A percentile compares a stretch with the other conserved stretches of the same genome.
Evolutionary conservation across 768 basidiomycete genomes (phyloP).

Genomic region (Hericium alpestre): DNA sequence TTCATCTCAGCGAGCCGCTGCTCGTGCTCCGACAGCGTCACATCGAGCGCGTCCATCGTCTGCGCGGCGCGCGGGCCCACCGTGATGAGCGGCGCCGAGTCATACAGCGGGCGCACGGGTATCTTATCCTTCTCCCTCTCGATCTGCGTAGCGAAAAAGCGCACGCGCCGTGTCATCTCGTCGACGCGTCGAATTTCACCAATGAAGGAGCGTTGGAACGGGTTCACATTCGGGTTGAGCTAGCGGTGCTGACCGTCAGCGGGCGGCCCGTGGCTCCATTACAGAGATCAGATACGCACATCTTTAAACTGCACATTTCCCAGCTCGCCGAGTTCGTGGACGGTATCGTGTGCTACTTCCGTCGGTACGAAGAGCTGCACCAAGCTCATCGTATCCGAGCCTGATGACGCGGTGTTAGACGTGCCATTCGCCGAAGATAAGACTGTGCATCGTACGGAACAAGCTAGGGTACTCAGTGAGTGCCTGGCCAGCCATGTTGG

Average conservation of each 20-base stretch:
- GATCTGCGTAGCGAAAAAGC: slow-evolving; percentile 82
- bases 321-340: slow-evolving; percentile 89
- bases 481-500: slow-evolving; percentile 19
- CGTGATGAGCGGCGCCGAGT: slow-evolving; percentile 78
- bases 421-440: background rate
- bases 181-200: slow-evolving; percentile 91
- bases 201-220: slow-evolving; percentile 97
- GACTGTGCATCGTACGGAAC: slow-evolving; percentile 50
- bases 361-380: slow-evolving; percentile 95
- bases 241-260: slow-evolving; percentile 21
- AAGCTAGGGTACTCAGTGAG: slow-evolving; percentile 72
- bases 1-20: slow-evolving; percentile 82
- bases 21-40: slow-evolving; percentile 81
- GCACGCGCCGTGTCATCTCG: slow-evolving; percentile 90
- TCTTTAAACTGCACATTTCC: slow-evolving; percentile 97
- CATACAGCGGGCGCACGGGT: slow-evolving; percentile 74
- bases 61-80: slow-evolving; percentile 90
- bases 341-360: slow-evolving; percentile 95
- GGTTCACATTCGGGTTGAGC: slow-evolving; percentile 91
- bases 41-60: slow-evolving; percentile 87
- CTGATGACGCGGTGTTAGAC: slow-evolving; percentile 28
- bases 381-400: slow-evolving; percentile 96
- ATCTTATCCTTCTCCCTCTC: slow-evolving; percentile 76
- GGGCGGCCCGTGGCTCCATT: background rate
- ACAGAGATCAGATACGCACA: slow-evolving; percentile 34